Percentiles rank a stretch among this genome's conserved stretches.
phyloP scores from a whole-genome alignment of 306 rosid genomes.

The Cucumis hystrix region DNA sequence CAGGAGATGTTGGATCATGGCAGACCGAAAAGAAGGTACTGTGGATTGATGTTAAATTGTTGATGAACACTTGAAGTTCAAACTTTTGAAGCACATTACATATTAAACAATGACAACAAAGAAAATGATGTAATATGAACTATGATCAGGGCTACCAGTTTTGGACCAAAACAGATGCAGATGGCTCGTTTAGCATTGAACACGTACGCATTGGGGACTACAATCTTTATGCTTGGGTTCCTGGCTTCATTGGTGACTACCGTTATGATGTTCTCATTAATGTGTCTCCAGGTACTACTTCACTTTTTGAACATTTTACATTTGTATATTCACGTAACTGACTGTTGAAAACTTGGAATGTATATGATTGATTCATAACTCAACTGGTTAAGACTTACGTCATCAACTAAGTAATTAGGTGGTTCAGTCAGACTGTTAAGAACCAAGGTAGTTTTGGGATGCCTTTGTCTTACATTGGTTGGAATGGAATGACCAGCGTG shows the following conservation, averaged over 20 bases:
- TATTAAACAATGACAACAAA: not conserved
- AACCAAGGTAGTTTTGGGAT: no score
- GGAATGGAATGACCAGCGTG: no score
- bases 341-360: not conserved
- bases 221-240: conserved; percentile 63
- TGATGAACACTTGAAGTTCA: not conserved
- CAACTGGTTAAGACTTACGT: no score
- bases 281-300: conserved; percentile 40
- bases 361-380: not conserved
- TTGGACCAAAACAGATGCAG: conserved; percentile 56
- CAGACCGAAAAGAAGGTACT: conserved; percentile 67
- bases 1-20: conserved; percentile 86
- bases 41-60: not conserved
- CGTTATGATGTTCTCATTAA: conserved; percentile 25
- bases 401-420: no score
- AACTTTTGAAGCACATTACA: not conserved
- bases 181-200: conserved; percentile 48
- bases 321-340: not conserved
- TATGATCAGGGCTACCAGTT: conserved; percentile 68
- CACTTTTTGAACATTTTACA: no score
- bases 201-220: conserved; percentile 42
- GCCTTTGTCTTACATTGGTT: no score
- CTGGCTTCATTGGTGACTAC: conserved; percentile 78
- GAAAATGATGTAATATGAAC: not conserved
- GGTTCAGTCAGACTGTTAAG: not conserved